These are phyloP conservation scores for Lotus japonicus DNA, from an alignment of 306 rosid species.

Conservation along the genomic window DNA sequence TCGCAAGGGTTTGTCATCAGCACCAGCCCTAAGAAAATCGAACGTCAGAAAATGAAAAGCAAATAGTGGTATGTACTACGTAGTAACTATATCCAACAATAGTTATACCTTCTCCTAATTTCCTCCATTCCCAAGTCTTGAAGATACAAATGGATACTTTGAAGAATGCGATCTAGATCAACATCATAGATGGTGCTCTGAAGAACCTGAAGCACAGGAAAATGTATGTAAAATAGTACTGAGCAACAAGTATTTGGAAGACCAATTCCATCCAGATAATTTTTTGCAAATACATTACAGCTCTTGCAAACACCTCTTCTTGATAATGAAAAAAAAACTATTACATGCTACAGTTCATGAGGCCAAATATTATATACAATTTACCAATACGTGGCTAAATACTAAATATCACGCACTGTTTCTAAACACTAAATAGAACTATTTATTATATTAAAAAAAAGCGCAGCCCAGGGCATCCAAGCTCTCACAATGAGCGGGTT, in stretches of 20 bases:
- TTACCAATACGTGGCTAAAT: not conserved
- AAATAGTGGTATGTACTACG: not conserved
- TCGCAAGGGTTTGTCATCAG: slow-evolving; percentile 96
- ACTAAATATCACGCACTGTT: no score
- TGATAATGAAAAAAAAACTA: not conserved
- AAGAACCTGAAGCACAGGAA: slow-evolving; percentile 65
- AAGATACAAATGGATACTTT: slow-evolving; percentile 94
- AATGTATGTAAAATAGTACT: not conserved
- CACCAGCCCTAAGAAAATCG: slow-evolving; percentile 72
- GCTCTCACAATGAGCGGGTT: no score
- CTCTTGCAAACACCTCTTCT: slow-evolving; percentile 1
- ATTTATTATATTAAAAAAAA: not conserved
- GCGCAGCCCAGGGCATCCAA: no score
- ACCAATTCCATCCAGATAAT: not conserved
- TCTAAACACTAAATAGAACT: not conserved
- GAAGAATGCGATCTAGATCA: slow-evolving; percentile 90
- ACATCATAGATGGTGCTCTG: slow-evolving; percentile 95
- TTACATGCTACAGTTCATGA: not conserved
- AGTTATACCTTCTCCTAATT: slow-evolving; percentile 82
- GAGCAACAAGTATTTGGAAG: not conserved
- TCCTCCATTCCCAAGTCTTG: slow-evolving; percentile 99
- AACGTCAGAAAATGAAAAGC: slow-evolving; percentile 8
- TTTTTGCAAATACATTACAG: not conserved
- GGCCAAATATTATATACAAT: not conserved
- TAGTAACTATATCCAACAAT: slow-evolving; percentile 10